Conservation (phyloP, 2,329 filamentous ascomycete species). For the Hypoxylon sp. region DNA sequence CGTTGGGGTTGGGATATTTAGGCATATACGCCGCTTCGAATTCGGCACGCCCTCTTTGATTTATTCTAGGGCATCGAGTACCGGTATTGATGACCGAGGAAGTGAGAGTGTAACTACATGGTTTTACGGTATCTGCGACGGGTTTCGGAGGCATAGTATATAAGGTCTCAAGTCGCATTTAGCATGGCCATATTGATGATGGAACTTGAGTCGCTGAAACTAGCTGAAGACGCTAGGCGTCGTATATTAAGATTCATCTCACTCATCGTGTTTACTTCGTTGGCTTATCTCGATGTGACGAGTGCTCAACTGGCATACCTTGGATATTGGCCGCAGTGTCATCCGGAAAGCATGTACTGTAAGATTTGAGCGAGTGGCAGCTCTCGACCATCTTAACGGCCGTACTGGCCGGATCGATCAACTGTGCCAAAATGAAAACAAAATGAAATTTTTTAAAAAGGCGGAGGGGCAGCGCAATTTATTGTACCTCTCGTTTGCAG, state of each 20-base stretch:
- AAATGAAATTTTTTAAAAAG: no score
- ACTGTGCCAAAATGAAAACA: no score
- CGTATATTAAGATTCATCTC: conserved; percentile 3
- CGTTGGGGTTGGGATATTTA: conserved; percentile 20
- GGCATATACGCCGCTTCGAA: conserved; percentile 9
- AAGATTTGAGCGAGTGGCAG: not conserved
- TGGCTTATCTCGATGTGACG: not conserved
- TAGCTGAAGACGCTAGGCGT: conserved; percentile 1
- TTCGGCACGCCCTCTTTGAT: conserved; percentile 8
- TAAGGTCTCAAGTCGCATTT: conserved; percentile 1
- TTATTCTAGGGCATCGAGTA: conserved; percentile 19
- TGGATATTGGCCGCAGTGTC: not conserved
- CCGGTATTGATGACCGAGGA: conserved; percentile 23
- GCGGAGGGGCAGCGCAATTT: not conserved
- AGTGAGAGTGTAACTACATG: not conserved
- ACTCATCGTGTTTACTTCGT: not conserved
- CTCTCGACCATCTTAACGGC: not conserved
- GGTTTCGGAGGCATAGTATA: conserved; percentile 3
- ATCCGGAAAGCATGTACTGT: no score
- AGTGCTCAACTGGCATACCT: not conserved
- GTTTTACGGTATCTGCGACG: conserved; percentile 15
- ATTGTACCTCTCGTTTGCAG: not conserved
- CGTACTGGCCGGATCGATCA: no score
- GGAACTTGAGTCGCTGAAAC: conserved; percentile 1
- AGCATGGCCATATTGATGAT: conserved; percentile 12